phyloP scores from a whole-genome alignment of 2,329 filamentous ascomycete species.

The Claviceps purpurea region DNA sequence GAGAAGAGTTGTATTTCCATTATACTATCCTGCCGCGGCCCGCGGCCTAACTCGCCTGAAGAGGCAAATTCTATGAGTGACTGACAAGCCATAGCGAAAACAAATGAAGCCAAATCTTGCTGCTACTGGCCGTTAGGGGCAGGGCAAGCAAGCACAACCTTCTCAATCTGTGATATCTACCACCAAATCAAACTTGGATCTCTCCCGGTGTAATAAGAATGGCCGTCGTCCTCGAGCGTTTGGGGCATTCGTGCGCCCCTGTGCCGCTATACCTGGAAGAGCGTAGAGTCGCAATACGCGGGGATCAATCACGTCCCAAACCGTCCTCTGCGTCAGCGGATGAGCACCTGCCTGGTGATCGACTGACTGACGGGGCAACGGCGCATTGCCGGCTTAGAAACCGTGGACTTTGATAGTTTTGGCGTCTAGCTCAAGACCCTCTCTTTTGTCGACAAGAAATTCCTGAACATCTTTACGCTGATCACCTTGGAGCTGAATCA shows the following conservation, averaged over 20 bases:
- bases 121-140: slow-evolving; percentile 4
- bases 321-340: slow-evolving; percentile 19
- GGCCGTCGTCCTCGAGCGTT: slow-evolving; percentile 11
- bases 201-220: slow-evolving; percentile 16
- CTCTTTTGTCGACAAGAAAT: slow-evolving; percentile 92
- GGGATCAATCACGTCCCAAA: slow-evolving; percentile 14
- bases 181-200: slow-evolving; percentile 11
- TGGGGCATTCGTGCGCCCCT: slow-evolving; percentile 19
- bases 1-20: slow-evolving; percentile 2
- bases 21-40: slow-evolving; percentile 15
- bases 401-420: slow-evolving; percentile 89
- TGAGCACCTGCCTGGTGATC: slow-evolving; percentile 14
- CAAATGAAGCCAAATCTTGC: slow-evolving; percentile 8
- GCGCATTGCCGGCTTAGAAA: slow-evolving; percentile 29
- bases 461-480: slow-evolving; percentile 98
- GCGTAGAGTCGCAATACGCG: slow-evolving; percentile 14
- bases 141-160: slow-evolving; percentile 1
- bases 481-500: slow-evolving; percentile 98
- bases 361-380: slow-evolving; percentile 22
- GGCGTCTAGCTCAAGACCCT: slow-evolving; percentile 82
- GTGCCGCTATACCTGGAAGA: slow-evolving; percentile 14
- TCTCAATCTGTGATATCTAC: not conserved
- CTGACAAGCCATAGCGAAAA: slow-evolving; percentile 18
- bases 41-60: slow-evolving; percentile 21
- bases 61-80: slow-evolving; percentile 17